Evolutionary conservation across 2,329 filamentous ascomycete genomes (phyloP), one percentile per base, ranked within the genome.

Genomic region (Xylariales sp.): DNA sequence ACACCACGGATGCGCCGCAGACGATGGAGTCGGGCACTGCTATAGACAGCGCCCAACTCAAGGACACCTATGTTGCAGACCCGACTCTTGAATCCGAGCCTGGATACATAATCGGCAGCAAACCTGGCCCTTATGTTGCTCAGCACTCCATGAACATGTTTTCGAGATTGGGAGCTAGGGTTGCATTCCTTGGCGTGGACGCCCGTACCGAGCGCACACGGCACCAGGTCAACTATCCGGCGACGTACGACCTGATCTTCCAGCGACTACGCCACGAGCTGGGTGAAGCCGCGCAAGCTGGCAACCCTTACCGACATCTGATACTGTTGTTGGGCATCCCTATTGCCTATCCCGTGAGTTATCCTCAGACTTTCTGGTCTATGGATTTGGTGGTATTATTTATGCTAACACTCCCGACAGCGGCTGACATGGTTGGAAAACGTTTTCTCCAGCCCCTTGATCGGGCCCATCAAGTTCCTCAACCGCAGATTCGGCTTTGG

Each of bases 391-490:
- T 49, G 27, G 45, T n/a, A 13, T 5, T 4, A 24, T 29, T 19
- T 5, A 27, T 16, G 28, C 43, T 55, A 38, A 45, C 12, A 4
- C n/a, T 17, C 16, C 25, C 11, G 5, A 6, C 46, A 81, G 74
- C 88, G 91, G 50, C 72, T 96, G 38, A 93, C 90, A n/a, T 96
- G 91, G 91, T 73, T 96, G 5, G 91, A 97, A 59, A 96, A 95
- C 54, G 85, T 96, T 41, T 78, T 97, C 50, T 76, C 77, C 13
- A 94, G 88, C 43, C 90, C 91, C 1, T 50, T 96, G 17, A 90
- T 96, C 55, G 89, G 85, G 0, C 89, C 90, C 0, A 80, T 96
- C 56, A 90, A 89, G 54, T 83, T 97, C 45, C 60, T 96, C 51
- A 93, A 95, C 68, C 86, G 90, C 59, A 80, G 90, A 18, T 95